phyloP scores from a whole-genome alignment of 208 protist genomes.

The Leptomonas seymouri region DNA sequence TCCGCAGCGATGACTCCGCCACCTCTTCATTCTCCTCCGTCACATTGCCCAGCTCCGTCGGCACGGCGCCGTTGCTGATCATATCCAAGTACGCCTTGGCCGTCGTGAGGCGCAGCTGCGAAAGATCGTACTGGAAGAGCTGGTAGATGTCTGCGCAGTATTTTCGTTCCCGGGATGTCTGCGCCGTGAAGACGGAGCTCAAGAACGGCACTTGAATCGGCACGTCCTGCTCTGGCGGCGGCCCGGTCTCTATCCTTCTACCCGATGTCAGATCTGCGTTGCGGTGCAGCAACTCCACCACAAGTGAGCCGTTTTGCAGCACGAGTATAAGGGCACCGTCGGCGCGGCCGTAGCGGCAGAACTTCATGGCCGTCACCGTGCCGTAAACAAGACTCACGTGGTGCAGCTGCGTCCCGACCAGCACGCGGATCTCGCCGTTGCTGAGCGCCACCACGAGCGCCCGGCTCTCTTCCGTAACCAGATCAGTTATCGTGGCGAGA shows the following conservation, averaged over 20 bases:
- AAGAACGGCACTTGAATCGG: slow-evolving; percentile 92
- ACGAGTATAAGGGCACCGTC: slow-evolving; percentile 88
- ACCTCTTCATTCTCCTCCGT: slow-evolving; percentile 29
- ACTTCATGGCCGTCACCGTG: slow-evolving; percentile 86
- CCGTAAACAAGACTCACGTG: slow-evolving; percentile 83
- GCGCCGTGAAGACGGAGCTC: slow-evolving; percentile 94
- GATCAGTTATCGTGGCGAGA: slow-evolving; percentile 70
- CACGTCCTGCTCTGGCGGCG: slow-evolving; percentile 92
- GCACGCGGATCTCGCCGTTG: slow-evolving; percentile 93
- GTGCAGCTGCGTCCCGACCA: slow-evolving; percentile 85
- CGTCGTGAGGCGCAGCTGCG: slow-evolving; percentile 82
- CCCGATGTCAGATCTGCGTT: slow-evolving; percentile 55
- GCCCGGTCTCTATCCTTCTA: slow-evolving; percentile 42
- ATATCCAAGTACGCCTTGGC: slow-evolving; percentile 84
- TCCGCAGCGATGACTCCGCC: slow-evolving; percentile 35
- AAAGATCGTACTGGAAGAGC: slow-evolving; percentile 93
- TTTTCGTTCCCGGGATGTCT: slow-evolving; percentile 90
- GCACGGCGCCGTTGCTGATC: slow-evolving; percentile 17
- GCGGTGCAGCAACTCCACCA: slow-evolving; percentile 94
- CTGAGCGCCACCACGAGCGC: slow-evolving; percentile 90
- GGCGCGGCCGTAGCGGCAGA: slow-evolving; percentile 93
- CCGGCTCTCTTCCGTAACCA: slow-evolving; percentile 53
- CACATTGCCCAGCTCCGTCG: slow-evolving; percentile 30
- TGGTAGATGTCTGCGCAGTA: slow-evolving; percentile 90
- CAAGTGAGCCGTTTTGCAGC: slow-evolving; percentile 87